Percentiles rank a stretch among this genome's conserved stretches.
These are phyloP conservation scores for Coniochaeta prunicola DNA, from an alignment of 2,329 filamentous ascomycete species.

Conservation along the genomic window DNA sequence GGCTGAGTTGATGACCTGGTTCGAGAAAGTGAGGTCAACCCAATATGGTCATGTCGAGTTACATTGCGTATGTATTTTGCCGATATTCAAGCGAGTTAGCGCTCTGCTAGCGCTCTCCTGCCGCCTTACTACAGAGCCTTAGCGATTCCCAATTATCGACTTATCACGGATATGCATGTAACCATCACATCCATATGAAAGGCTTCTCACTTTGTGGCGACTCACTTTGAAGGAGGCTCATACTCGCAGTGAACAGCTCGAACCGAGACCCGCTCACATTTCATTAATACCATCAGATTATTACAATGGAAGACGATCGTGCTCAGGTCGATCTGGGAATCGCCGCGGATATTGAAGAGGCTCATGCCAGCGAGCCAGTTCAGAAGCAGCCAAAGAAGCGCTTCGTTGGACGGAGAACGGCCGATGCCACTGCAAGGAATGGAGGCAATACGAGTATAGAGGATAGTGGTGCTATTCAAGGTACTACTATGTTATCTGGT, in stretches of 20 bases:
- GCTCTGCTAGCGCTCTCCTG: neutral
- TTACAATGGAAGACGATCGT: conserved; percentile 68
- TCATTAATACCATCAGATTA: no score
- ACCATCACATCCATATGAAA: neutral
- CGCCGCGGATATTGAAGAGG: conserved; percentile 54
- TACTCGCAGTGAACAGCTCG: neutral
- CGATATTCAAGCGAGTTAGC: neutral
- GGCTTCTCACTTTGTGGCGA: neutral
- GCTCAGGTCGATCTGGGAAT: conserved; percentile 63
- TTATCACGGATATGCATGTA: neutral
- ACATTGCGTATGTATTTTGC: neutral
- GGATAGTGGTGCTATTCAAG: conserved; percentile 61
- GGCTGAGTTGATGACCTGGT: neutral
- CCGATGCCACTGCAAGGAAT: conserved; percentile 49
- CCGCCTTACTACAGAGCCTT: neutral
- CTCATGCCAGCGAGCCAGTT: conserved; percentile 22
- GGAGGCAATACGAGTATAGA: conserved; percentile 33
- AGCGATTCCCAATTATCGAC: neutral
- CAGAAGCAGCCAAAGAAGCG: conserved; percentile 78
- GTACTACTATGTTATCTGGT: conserved; percentile 34
- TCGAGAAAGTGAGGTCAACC: neutral
- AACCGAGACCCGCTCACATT: neutral
- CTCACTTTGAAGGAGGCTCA: neutral
- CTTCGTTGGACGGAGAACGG: conserved; percentile 79
- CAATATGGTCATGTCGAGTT: neutral